phyloP scores from a whole-genome alignment of 139 green algal species.

The Ulvella scutata region DNA sequence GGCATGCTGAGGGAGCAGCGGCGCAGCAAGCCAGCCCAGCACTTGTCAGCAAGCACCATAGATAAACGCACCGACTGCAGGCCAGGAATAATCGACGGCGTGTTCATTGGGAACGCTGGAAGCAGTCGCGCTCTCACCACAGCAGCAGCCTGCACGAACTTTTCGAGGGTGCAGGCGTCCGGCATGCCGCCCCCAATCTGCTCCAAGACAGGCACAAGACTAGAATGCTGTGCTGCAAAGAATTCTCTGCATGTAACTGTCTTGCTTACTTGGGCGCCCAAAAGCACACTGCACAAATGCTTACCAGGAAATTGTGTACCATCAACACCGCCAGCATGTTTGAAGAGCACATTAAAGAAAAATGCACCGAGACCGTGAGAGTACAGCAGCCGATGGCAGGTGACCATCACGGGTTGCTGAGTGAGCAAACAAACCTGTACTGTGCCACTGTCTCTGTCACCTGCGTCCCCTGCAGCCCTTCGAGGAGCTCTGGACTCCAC shows the following conservation, averaged over 20 bases:
- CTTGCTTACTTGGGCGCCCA: no score
- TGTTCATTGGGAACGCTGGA: neutral
- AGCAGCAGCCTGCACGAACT: neutral
- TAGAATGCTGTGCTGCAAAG: neutral
- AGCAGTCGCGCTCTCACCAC: neutral
- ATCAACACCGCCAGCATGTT: no score
- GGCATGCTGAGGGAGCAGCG: no score
- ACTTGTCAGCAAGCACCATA: no score
- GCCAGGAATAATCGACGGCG: neutral
- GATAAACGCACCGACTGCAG: neutral
- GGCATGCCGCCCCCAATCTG: neutral
- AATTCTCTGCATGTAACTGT: neutral
- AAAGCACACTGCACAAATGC: no score
- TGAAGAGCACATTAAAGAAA: no score
- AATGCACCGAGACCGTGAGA: no score
- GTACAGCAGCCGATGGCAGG: no score
- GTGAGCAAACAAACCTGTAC: neutral
- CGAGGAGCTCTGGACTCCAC: neutral
- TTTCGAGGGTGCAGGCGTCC: neutral
- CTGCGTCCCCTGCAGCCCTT: neutral
- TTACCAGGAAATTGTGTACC: no score
- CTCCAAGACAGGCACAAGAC: neutral
- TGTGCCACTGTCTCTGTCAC: neutral
- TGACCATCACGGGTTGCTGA: no score
- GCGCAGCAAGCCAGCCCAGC: no score